phyloP scores from a whole-genome alignment of 108 stramenopile genomes.

The Cyclotella choctawhatcheeana region DNA sequence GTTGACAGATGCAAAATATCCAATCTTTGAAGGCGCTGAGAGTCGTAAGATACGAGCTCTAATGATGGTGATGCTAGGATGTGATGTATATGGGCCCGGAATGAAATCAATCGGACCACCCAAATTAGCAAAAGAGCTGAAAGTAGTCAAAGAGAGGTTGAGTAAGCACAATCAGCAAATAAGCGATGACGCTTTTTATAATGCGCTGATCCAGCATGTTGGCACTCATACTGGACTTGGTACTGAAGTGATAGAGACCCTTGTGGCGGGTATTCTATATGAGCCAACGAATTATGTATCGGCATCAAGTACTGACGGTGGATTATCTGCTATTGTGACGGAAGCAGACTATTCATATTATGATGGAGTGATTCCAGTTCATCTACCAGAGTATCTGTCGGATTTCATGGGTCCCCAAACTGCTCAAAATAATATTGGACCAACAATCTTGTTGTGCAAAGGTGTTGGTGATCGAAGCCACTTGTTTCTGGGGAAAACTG shows the following conservation, averaged over 20 bases:
- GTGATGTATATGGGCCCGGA: slow-evolving; percentile 23
- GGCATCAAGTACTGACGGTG: background rate
- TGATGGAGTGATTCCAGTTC: background rate
- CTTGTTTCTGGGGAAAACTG: slow-evolving; percentile 2
- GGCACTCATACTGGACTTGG: background rate
- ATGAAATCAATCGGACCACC: background rate
- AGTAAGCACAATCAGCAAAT: background rate
- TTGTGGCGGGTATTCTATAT: background rate
- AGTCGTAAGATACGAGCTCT: slow-evolving; percentile 11
- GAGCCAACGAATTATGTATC: background rate
- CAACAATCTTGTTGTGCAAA: background rate
- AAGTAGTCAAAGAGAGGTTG: background rate
- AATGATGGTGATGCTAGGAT: slow-evolving; percentile 19
- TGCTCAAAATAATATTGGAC: background rate
- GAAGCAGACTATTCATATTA: slow-evolving; percentile 2
- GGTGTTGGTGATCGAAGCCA: background rate
- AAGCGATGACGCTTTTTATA: background rate
- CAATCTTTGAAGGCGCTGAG: slow-evolving; percentile 21
- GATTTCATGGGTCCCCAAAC: background rate
- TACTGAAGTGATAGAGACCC: background rate
- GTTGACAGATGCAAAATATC: background rate
- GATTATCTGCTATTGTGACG: background rate
- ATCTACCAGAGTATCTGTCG: background rate
- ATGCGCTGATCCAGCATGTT: background rate
- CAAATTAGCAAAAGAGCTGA: background rate